Evolutionary conservation across 192 early-diverging fungal genomes (phyloP).

Genomic region (Chytriomyces sp.): DNA sequence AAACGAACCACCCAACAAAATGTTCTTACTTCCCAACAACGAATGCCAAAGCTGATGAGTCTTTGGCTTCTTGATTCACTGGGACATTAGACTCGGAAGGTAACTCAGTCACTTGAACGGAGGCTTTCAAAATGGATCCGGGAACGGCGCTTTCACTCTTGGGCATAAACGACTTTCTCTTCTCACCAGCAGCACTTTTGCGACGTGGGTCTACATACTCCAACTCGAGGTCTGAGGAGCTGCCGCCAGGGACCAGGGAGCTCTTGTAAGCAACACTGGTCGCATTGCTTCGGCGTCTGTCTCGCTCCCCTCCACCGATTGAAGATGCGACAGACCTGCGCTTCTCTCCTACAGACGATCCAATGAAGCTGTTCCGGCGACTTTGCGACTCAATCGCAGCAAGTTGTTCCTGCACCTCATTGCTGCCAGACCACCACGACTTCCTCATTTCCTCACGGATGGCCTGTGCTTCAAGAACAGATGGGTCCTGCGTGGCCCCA

Average conservation of each 20-base stretch:
- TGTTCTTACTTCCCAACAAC: constrained; percentile 10
- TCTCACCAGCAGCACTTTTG: not conserved
- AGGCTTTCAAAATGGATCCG: no score
- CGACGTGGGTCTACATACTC: constrained; percentile 20
- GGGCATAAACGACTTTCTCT: constrained; percentile 9
- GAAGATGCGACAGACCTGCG: constrained; percentile 24
- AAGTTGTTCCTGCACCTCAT: constrained; percentile 9
- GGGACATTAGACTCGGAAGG: no score
- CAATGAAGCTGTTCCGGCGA: not conserved
- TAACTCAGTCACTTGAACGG: no score
- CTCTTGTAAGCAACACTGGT: no score
- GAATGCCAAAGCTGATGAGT: constrained; percentile 18
- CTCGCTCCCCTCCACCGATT: not conserved
- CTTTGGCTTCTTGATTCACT: not conserved
- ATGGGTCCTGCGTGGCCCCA: constrained; percentile 11
- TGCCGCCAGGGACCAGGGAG: no score
- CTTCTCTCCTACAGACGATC: not conserved
- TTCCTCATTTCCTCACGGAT: constrained; percentile 24
- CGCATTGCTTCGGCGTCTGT: constrained; percentile 14
- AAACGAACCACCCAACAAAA: not conserved
- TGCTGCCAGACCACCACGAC: constrained; percentile 27
- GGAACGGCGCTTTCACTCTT: no score
- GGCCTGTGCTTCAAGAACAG: constrained; percentile 33
- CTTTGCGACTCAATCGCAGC: not conserved
- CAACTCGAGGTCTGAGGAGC: not conserved